Evolutionary conservation across 768 basidiomycete species (phyloP).

Genomic region (Pulveroboletus sp.): DNA sequence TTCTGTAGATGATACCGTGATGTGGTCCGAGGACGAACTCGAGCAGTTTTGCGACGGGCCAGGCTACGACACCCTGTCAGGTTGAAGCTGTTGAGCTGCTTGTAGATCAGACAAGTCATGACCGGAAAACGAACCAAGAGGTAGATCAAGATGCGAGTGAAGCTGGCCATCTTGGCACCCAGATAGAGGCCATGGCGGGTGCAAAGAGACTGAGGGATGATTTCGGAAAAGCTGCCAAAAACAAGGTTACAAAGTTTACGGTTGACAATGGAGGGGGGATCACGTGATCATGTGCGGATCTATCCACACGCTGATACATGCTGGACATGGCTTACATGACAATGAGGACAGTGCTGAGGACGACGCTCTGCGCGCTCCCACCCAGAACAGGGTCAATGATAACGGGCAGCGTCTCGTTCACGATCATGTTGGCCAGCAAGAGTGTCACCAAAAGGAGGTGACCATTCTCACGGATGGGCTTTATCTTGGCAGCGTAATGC

Average conservation of each 20-base stretch:
- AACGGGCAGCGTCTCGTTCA: conserved; percentile 83
- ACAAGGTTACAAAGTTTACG: neutral
- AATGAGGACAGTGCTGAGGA: conserved; percentile 79
- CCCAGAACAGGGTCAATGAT: conserved; percentile 78
- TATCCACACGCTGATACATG: neutral
- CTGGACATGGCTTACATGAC: conserved; percentile 62
- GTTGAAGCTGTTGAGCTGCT: neutral
- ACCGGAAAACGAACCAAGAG: conserved; percentile 42
- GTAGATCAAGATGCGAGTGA: conserved; percentile 66
- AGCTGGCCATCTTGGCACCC: conserved; percentile 79
- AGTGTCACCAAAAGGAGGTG: conserved; percentile 80
- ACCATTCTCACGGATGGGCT: conserved; percentile 80
- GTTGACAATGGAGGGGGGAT: too few relatives aligned
- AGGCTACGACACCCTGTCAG: conserved; percentile 63
- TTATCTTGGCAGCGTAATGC: conserved; percentile 76
- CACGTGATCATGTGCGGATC: too few relatives aligned
- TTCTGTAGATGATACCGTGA: conserved; percentile 88
- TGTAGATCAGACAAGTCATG: neutral
- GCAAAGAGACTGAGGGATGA: conserved; percentile 91
- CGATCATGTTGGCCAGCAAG: conserved; percentile 86
- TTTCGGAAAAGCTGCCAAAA: conserved; percentile 71
- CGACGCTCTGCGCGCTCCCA: conserved; percentile 71
- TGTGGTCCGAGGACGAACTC: conserved; percentile 75
- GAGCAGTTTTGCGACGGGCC: conserved; percentile 82
- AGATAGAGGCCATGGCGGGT: conserved; percentile 86